phyloP scores from a whole-genome alignment of 192 early-diverging fungal genomes.

The Linnemannia zychae region DNA sequence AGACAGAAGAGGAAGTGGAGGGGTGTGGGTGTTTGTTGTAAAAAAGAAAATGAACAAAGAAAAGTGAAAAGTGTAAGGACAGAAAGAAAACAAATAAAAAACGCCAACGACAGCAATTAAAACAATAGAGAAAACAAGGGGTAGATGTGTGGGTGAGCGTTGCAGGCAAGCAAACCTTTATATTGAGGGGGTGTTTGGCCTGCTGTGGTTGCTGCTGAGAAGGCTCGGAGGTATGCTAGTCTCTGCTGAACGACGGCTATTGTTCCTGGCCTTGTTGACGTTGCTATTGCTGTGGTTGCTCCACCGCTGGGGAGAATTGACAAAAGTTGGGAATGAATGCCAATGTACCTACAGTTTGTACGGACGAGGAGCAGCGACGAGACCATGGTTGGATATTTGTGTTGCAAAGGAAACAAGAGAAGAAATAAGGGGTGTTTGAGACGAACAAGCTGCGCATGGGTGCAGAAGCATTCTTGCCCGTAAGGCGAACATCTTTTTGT shows the following conservation, averaged over 20 bases:
- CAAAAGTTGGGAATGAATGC: neutral
- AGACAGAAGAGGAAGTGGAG: neutral
- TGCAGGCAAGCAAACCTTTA: neutral
- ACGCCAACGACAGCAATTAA: no score
- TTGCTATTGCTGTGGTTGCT: neutral
- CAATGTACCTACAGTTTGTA: neutral
- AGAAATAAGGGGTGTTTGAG: neutral
- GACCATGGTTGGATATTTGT: neutral
- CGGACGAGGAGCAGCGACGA: conserved; percentile 16
- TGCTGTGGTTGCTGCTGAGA: neutral
- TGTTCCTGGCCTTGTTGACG: no score
- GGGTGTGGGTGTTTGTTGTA: neutral
- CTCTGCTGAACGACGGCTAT: neutral
- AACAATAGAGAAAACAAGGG: neutral
- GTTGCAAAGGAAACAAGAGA: neutral
- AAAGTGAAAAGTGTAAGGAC: neutral
- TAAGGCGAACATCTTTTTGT: neutral
- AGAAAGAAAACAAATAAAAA: neutral
- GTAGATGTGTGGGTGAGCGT: neutral
- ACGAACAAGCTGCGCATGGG: neutral
- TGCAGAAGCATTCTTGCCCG: neutral
- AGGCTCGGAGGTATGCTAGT: neutral
- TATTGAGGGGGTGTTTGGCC: neutral
- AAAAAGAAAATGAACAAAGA: neutral
- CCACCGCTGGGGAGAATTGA: neutral